Percentiles rank a stretch among this genome's conserved stretches.
Evolutionary conservation across 2,329 filamentous ascomycete species (phyloP).

Genomic region (Clonostachys byssicola): DNA sequence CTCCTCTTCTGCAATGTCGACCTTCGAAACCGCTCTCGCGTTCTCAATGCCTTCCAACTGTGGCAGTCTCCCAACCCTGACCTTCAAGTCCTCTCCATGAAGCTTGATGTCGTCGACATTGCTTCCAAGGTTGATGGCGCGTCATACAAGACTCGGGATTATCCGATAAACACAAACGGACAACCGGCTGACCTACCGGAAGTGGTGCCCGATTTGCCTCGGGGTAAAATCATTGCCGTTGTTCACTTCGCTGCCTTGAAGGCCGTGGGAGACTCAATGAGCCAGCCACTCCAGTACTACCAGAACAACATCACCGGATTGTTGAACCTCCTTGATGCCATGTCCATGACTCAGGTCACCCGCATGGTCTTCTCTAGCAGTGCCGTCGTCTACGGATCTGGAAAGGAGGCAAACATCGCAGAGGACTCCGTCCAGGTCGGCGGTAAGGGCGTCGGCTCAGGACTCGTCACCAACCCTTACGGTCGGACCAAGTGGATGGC

Average conservation of each 20-base stretch:
- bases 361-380: conserved; percentile 66
- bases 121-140: conserved; percentile 7
- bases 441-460: conserved; percentile 32
- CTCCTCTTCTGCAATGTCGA: conserved; percentile 31
- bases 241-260: conserved; percentile 69
- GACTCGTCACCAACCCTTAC: conserved; percentile 58
- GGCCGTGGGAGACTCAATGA: conserved; percentile 60
- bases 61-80: no score
- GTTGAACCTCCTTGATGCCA: conserved; percentile 52
- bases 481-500: conserved; percentile 65
- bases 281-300: conserved; percentile 59
- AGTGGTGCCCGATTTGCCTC: conserved; percentile 4
- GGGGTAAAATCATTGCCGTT: conserved; percentile 47
- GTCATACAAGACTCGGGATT: conserved; percentile 15
- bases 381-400: conserved; percentile 60
- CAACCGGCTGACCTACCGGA: background rate
- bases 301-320: conserved; percentile 64
- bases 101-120: conserved; percentile 15
- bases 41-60: no score
- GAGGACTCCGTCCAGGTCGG: conserved; percentile 25
- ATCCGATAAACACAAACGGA: no score
- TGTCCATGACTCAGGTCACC: conserved; percentile 57
- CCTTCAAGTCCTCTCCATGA: conserved; percentile 16
- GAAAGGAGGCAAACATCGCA: conserved; percentile 42
- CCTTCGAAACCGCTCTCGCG: conserved; percentile 19